Evolutionary conservation across 441 rosid species (phyloP), one percentile per base, ranked within the genome.

Genomic region (Aquilaria agallochum): DNA sequence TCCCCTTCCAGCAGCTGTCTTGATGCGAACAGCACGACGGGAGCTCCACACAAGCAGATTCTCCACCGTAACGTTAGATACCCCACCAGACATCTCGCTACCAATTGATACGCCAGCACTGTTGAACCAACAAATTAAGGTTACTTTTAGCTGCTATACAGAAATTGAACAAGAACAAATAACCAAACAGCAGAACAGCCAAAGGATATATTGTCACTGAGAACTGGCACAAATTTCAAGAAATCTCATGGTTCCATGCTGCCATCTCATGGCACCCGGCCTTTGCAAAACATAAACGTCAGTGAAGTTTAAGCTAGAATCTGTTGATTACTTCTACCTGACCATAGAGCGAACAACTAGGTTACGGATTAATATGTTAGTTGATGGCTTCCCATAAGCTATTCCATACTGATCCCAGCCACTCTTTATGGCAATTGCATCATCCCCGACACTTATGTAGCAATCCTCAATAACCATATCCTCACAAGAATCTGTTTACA

Each of bases 371-470:
- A 86, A 82, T 69, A 95, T 89, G 66, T 92, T 92, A 9, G 46
- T 77, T 1, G 97, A 89, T 60, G 98, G 95, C 66, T 87, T 78
- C 58, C 91, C 93, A 74, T 89, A 95, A 2, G 84, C 75, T 62
- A 88, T 89, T 52, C 99, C 99, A 79, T 89, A 95, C 71, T 95
- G 99, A 86, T 95, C 99, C 97, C 99, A 92, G 55, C 99, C 99
- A 67, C 98, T 95, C 77, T 95, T 92, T 74, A 95, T 95, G 4
- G 98, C 99, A 59, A 95, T 81, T 0, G 84, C 97, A 74, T 95
- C 99, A 73, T 95, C 99, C 58, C 99, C 99, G 11, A 91, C 96
- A 58, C 99, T 95, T 64, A 95, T 95, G 72, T 92, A 95, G 69
- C 97, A 92, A 69, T 95, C 86, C 74, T 95, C 96, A 32, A 95